phyloP scores from a whole-genome alignment of 192 early-diverging fungal genomes.

The Gamsiella multidivaricata region DNA sequence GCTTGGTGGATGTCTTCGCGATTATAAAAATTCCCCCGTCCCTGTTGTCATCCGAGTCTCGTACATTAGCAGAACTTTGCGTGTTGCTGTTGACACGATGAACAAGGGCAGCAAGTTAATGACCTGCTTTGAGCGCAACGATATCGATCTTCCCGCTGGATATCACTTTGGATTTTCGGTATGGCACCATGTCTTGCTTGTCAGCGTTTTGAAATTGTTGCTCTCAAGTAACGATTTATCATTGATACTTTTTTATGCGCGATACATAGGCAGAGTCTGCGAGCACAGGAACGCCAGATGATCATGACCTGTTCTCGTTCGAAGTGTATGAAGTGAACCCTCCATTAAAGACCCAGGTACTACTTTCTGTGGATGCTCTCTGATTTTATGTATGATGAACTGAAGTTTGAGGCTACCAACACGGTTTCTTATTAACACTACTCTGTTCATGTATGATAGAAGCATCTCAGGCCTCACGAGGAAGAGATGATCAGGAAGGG shows the following conservation, averaged over 20 bases:
- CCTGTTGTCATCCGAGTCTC: slow-evolving; percentile 68
- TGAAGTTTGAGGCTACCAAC: not conserved
- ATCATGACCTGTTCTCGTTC: slow-evolving; percentile 81
- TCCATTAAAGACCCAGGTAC: slow-evolving; percentile 27
- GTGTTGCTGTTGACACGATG: slow-evolving; percentile 64
- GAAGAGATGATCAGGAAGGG: slow-evolving; percentile 46
- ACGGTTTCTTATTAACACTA: not conserved
- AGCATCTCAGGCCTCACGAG: slow-evolving; percentile 34
- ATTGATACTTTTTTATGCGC: not conserved
- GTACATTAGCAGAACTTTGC: slow-evolving; percentile 68
- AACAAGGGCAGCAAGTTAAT: slow-evolving; percentile 63
- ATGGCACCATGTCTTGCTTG: slow-evolving; percentile 12
- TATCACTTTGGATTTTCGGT: slow-evolving; percentile 82
- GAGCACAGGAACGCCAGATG: slow-evolving; percentile 62
- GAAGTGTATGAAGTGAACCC: slow-evolving; percentile 82
- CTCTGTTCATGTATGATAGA: not conserved
- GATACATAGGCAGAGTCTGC: slow-evolving; percentile 38
- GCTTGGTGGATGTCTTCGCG: slow-evolving; percentile 65
- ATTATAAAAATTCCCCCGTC: slow-evolving; percentile 72
- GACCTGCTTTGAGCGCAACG: slow-evolving; percentile 64
- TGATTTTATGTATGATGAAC: not conserved
- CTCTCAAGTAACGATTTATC: too few relatives aligned
- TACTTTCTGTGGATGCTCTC: not conserved
- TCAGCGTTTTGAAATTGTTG: too few relatives aligned
- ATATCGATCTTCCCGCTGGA: slow-evolving; percentile 70